phyloP scores from a whole-genome alignment of 345 rosid species.

The Sisymbrium altissimum region DNA sequence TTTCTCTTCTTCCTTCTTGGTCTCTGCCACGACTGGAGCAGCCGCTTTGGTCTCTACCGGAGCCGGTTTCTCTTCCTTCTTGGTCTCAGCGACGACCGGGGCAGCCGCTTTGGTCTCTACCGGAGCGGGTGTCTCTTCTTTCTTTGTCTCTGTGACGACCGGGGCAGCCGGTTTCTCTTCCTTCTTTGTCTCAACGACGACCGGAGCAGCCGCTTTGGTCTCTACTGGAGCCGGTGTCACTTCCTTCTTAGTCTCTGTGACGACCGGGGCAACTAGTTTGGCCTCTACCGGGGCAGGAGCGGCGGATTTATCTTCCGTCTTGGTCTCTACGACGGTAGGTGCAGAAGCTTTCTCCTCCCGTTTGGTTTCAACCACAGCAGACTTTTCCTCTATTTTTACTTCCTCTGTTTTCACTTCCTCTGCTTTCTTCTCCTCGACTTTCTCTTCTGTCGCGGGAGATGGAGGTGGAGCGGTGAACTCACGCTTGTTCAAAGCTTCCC shows the following conservation, averaged over 20 bases:
- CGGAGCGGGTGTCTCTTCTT: conserved; percentile 8
- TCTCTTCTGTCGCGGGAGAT: conserved; percentile 31
- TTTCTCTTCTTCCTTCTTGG: conserved; percentile 24
- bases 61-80: conserved; percentile 14
- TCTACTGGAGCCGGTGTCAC: conserved; percentile 14
- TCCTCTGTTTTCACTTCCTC: conserved; percentile 18
- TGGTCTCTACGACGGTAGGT: not conserved
- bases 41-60: conserved; percentile 13
- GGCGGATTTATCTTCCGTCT: not conserved
- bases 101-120: conserved; percentile 8
- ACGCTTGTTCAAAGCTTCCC: conserved; percentile 50
- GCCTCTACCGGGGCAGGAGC: conserved; percentile 8
- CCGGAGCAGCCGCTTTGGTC: conserved; percentile 1
- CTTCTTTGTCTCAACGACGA: conserved; percentile 8
- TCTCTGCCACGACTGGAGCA: conserved; percentile 1
- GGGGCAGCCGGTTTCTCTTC: conserved; percentile 16
- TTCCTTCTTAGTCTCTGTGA: conserved; percentile 22
- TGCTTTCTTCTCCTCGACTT: conserved; percentile 15
- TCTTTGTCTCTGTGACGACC: conserved; percentile 12
- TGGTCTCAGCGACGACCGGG: not conserved
- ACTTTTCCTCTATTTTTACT: conserved; percentile 21
- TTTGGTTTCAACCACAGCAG: conserved; percentile 9
- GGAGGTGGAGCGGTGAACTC: conserved; percentile 42
- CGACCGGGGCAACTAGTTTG: not conserved
- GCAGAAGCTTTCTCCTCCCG: conserved; percentile 18